Percentiles rank a stretch among this genome's conserved stretches.
phyloP scores from a whole-genome alignment of 1,139 yeast genomes.

The Kluyveromyces sp. region DNA sequence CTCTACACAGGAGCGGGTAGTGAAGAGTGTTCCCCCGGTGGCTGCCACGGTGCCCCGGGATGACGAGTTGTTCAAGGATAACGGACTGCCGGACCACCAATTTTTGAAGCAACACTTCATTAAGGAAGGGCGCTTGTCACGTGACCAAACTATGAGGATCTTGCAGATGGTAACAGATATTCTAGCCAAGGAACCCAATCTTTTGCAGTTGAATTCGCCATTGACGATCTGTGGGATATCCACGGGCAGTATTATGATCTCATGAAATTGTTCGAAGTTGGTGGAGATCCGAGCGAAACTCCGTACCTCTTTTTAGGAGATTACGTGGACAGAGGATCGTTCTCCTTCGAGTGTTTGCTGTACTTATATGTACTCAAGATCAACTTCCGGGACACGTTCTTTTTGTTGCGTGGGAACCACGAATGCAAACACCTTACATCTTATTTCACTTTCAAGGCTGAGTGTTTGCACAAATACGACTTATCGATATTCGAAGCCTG shows the following conservation, averaged over 20 bases:
- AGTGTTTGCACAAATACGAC: conserved; percentile 82
- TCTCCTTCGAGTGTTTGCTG: conserved; percentile 80
- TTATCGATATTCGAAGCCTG: conserved; percentile 62
- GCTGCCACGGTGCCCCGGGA: conserved; percentile 60
- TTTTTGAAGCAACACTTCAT: conserved; percentile 69
- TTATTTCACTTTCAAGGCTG: conserved; percentile 87
- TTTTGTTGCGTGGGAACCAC: conserved; percentile 89
- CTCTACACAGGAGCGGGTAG: conserved; percentile 64
- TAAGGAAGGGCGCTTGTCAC: conserved; percentile 72
- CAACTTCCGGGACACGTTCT: conserved; percentile 67
- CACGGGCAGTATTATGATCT: conserved; percentile 94
- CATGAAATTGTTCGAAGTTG: conserved; percentile 87
- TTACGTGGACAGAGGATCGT: conserved; percentile 92
- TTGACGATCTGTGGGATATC: conserved; percentile 95
- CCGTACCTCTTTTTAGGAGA: conserved; percentile 87
- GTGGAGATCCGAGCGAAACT: conserved; percentile 76
- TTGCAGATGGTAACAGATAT: conserved; percentile 59
- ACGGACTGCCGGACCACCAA: conserved; percentile 65
- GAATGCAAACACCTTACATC: conserved; percentile 92
- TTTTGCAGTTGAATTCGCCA: conserved; percentile 81
- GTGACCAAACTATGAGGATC: conserved; percentile 65
- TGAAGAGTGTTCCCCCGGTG: conserved; percentile 60
- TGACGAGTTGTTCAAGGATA: conserved; percentile 51
- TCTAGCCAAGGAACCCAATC: conserved; percentile 68
- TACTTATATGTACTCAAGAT: conserved; percentile 76